Evolutionary conservation across 805 yeast species (phyloP).

Genomic region (Myxozyma vanderwaltii): DNA sequence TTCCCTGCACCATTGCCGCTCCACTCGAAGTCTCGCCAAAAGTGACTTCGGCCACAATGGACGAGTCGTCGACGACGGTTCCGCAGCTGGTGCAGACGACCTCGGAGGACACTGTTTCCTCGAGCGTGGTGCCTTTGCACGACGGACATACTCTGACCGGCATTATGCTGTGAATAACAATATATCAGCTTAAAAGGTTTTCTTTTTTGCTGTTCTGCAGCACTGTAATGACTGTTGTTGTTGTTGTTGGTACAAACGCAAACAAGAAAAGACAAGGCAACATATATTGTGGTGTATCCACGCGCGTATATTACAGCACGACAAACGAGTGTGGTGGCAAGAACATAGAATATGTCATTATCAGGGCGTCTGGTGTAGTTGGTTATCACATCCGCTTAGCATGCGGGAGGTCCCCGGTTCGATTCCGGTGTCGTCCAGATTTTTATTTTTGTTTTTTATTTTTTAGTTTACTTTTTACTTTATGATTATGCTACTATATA

Average conservation of each 20-base stretch:
- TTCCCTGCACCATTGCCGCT: conserved; percentile 94
- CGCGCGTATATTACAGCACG: conserved; percentile 3
- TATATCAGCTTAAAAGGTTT: too few relatives aligned
- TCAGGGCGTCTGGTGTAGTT: conserved; percentile 38
- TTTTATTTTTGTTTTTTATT: conserved; percentile 1
- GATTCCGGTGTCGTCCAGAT: conserved; percentile 37
- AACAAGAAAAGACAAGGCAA: too few relatives aligned
- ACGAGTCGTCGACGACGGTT: conserved; percentile 83
- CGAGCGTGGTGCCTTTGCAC: conserved; percentile 30
- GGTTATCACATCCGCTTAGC: conserved; percentile 39
- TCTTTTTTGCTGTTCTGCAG: too few relatives aligned
- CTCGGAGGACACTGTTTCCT: conserved; percentile 47
- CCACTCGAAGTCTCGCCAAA: conserved; percentile 92
- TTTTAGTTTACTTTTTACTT: background rate
- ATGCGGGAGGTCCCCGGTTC: conserved; percentile 39
- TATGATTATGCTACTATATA: background rate
- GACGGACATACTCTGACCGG: conserved; percentile 25
- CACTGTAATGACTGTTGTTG: background rate
- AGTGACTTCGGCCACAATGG: conserved; percentile 92
- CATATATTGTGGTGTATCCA: too few relatives aligned
- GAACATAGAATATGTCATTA: background rate
- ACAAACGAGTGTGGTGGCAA: background rate
- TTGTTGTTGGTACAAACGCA: too few relatives aligned
- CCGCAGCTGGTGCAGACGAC: conserved; percentile 84
- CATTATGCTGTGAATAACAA: conserved; percentile 5